Evolutionary conservation across 176 grass and related monocot genomes (phyloP).

Genomic region (Dendrocalamus sinicus): DNA sequence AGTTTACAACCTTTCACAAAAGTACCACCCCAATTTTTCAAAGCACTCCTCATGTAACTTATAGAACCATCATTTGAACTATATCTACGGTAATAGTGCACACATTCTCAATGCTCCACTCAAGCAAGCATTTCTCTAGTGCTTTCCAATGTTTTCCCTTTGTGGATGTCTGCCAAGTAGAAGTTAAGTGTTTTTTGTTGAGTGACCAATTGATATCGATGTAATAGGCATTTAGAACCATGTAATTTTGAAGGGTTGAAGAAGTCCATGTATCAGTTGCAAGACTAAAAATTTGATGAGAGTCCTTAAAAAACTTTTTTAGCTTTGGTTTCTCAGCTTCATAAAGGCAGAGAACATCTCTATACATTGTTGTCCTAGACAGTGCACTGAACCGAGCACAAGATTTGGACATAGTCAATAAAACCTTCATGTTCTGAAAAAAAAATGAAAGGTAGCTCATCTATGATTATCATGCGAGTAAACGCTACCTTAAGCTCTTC

Average conservation of each 20-base stretch:
- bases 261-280: background rate
- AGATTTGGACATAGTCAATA: background rate
- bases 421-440: background rate
- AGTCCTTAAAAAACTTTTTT: background rate
- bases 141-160: background rate
- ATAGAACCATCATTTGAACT: background rate
- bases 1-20: background rate
- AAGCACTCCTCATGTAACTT: background rate
- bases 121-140: background rate
- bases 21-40: background rate
- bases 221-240: background rate
- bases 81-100: no score
- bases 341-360: background rate
- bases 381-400: background rate
- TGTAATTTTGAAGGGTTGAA: background rate
- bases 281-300: background rate
- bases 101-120: background rate
- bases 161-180: background rate
- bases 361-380: background rate
- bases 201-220: background rate
- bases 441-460: background rate
- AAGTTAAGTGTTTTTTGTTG: slow-evolving; percentile 26
- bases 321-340: background rate
- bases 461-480: background rate
- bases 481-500: background rate